Evolutionary conservation across 768 basidiomycete genomes (phyloP).

Genomic region (Rubroboletus satanas): DNA sequence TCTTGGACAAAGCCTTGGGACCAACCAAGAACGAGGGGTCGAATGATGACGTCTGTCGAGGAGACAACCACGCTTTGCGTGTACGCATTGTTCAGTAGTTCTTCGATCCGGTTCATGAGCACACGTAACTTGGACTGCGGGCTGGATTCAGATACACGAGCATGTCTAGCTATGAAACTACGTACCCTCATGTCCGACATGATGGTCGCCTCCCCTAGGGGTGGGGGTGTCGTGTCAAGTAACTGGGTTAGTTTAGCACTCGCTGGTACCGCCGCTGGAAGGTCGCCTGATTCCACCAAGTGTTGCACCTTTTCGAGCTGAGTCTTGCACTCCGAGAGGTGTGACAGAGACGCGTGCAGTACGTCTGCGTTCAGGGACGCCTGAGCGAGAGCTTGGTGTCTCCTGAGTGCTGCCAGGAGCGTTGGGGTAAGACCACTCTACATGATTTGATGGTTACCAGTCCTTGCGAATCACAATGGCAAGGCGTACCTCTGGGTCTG

Average conservation of each 20-base stretch:
- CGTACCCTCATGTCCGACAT: slow-evolving; percentile 57
- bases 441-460: slow-evolving; percentile 6
- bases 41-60: slow-evolving; percentile 47
- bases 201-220: slow-evolving; percentile 50
- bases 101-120: slow-evolving; percentile 57
- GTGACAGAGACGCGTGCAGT: slow-evolving; percentile 47
- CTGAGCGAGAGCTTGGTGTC: slow-evolving; percentile 63
- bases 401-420: slow-evolving; percentile 50
- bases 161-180: neutral
- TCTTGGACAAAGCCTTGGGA: slow-evolving; percentile 29
- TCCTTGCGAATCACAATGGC: neutral
- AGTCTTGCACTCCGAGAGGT: slow-evolving; percentile 50
- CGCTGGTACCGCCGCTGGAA: slow-evolving; percentile 59
- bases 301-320: slow-evolving; percentile 43
- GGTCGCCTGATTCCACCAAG: slow-evolving; percentile 52
- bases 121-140: slow-evolving; percentile 53
- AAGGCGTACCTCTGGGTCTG: slow-evolving; percentile 53
- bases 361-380: slow-evolving; percentile 53
- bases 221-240: slow-evolving; percentile 45
- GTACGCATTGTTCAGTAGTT: slow-evolving; percentile 69
- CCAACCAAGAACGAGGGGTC: slow-evolving; percentile 47
- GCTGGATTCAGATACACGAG: neutral
- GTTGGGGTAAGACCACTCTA: slow-evolving; percentile 69
- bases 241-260: slow-evolving; percentile 40
- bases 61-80: slow-evolving; percentile 53